Evolutionary conservation across 495 filamentous ascomycete genomes (phyloP).

Genomic region (Hypoxylon perforatum): DNA sequence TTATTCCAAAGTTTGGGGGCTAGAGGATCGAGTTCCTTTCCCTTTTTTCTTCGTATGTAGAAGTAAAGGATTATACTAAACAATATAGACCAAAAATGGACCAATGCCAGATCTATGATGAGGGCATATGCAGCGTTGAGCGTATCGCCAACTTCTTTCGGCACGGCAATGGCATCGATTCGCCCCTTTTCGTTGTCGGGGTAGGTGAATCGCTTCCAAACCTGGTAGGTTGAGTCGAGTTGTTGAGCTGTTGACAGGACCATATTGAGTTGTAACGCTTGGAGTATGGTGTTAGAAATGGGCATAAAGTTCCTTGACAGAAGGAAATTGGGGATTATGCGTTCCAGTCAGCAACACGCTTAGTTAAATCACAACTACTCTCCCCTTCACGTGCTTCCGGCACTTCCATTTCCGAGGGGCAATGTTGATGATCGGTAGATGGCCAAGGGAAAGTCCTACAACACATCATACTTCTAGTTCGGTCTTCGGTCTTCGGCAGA

Average conservation of each 20-base stretch:
- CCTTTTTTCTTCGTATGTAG: slow-evolving; percentile 25
- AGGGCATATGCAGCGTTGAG: slow-evolving; percentile 44
- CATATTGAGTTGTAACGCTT: slow-evolving; percentile 20
- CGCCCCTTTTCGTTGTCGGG: slow-evolving; percentile 34
- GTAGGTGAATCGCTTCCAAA: slow-evolving; percentile 40
- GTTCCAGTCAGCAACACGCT: neutral
- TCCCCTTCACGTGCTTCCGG: neutral
- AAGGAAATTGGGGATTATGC: neutral
- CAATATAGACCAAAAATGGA: slow-evolving; percentile 39
- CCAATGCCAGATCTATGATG: slow-evolving; percentile 35
- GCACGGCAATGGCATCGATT: slow-evolving; percentile 42
- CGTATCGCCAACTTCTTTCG: slow-evolving; percentile 31
- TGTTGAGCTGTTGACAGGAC: slow-evolving; percentile 37
- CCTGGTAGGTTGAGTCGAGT: slow-evolving; percentile 34
- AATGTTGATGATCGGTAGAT: neutral
- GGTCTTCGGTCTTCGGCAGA: slow-evolving; percentile 4
- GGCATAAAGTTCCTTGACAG: neutral
- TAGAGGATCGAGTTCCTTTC: slow-evolving; percentile 14
- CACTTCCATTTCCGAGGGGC: neutral
- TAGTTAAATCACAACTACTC: neutral
- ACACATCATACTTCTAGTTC: slow-evolving; percentile 4
- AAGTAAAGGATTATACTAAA: slow-evolving; percentile 30
- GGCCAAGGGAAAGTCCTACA: slow-evolving; percentile 10
- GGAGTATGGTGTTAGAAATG: neutral
- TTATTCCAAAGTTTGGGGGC: slow-evolving; percentile 45